phyloP scores from a whole-genome alignment of 208 protist genomes.

The Leishmania arabica region DNA sequence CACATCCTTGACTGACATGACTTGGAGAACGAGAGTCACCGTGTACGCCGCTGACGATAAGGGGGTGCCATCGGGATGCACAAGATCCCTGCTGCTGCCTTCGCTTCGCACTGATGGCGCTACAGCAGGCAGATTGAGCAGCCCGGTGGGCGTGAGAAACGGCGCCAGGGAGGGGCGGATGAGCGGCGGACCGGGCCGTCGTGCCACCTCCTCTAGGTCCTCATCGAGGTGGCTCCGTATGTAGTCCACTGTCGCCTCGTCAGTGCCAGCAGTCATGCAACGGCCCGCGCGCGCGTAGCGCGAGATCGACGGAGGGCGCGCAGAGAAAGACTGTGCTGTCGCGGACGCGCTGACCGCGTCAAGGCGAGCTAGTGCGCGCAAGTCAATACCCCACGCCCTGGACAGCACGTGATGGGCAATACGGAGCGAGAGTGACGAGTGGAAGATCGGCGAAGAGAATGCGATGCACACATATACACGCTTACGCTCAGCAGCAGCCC shows the following conservation, averaged over 20 bases:
- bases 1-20: conserved; percentile 61
- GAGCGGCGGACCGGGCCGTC: conserved; percentile 7
- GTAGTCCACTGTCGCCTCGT: conserved; percentile 29
- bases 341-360: not conserved
- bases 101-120: not conserved
- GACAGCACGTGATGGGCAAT: not conserved
- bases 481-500: not conserved
- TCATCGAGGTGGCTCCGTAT: conserved; percentile 48
- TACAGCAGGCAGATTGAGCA: conserved; percentile 5
- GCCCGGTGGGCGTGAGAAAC: conserved; percentile 12
- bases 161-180: conserved; percentile 29
- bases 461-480: not conserved
- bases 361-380: not conserved
- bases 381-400: not conserved
- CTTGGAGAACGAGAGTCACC: conserved; percentile 47
- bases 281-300: not conserved
- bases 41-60: not conserved
- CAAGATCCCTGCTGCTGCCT: not conserved
- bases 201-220: conserved; percentile 52
- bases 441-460: not conserved
- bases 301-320: not conserved
- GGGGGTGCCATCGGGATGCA: not conserved
- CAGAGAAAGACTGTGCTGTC: not conserved
- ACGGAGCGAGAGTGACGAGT: not conserved
- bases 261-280: conserved; percentile 15